Evolutionary conservation across 371 early-diverging fungal genomes (phyloP).

Genomic region (Cladochytrium tenue): DNA sequence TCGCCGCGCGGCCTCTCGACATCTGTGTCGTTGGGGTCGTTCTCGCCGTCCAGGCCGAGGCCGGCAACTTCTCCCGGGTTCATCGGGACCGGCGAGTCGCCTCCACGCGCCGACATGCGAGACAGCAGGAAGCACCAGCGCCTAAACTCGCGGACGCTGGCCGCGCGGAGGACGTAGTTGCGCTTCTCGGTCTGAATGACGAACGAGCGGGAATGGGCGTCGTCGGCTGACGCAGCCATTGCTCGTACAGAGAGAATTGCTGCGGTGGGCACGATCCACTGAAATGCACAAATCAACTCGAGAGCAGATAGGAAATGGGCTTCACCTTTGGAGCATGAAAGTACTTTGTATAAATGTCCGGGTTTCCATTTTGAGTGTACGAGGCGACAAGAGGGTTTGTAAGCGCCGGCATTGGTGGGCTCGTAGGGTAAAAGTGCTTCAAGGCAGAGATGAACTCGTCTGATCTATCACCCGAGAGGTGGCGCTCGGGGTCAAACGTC

Average conservation of each 20-base stretch:
- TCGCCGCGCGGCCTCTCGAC: not conserved
- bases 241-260: slow-evolving; percentile 25
- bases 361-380: slow-evolving; percentile 7
- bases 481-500: slow-evolving; percentile 23
- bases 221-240: slow-evolving; percentile 15
- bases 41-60: not conserved
- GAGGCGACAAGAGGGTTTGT: slow-evolving; percentile 33
- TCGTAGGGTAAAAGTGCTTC: slow-evolving; percentile 22
- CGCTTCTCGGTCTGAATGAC: slow-evolving; percentile 28
- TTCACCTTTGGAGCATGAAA: slow-evolving; percentile 37
- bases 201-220: slow-evolving; percentile 35
- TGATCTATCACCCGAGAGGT: slow-evolving; percentile 5
- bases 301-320: not conserved
- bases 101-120: slow-evolving; percentile 9
- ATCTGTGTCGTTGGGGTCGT: not conserved
- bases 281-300: not conserved
- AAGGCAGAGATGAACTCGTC: slow-evolving; percentile 19
- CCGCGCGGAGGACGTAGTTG: slow-evolving; percentile 33
- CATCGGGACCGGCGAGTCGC: slow-evolving; percentile 1
- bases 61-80: not conserved
- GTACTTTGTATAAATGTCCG: slow-evolving; percentile 17
- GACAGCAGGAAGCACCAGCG: slow-evolving; percentile 35
- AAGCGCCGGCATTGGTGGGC: slow-evolving; percentile 30
- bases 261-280: slow-evolving; percentile 39
- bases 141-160: slow-evolving; percentile 23